Percentiles rank a stretch among this genome's conserved stretches.
These are phyloP conservation scores for Simplicillium aogashimaense DNA, from an alignment of 2,329 filamentous ascomycete genomes.

Conservation along the genomic window DNA sequence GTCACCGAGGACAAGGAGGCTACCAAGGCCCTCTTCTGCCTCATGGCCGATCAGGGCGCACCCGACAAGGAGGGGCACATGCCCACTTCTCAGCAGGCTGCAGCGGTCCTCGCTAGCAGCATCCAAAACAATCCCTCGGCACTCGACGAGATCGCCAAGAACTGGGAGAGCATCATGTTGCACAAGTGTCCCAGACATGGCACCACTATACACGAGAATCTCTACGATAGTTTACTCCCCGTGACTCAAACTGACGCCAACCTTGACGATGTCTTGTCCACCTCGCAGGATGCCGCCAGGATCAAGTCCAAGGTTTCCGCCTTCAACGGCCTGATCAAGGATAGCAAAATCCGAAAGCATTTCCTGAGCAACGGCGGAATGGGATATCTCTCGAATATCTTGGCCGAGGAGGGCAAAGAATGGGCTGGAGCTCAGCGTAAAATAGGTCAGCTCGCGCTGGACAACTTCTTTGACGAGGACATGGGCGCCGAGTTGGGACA, in stretches of 20 bases:
- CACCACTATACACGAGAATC: slow-evolving; percentile 21
- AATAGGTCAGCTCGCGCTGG: slow-evolving; percentile 48
- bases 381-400: slow-evolving; percentile 40
- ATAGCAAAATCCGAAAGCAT: slow-evolving; percentile 37
- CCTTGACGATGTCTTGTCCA: slow-evolving; percentile 2
- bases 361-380: slow-evolving; percentile 47
- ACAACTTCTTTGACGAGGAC: slow-evolving; percentile 57
- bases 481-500: slow-evolving; percentile 49
- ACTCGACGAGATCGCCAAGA: slow-evolving; percentile 36
- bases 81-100: slow-evolving; percentile 40
- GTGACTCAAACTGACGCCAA: slow-evolving; percentile 10
- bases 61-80: slow-evolving; percentile 14
- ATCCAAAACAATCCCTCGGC: slow-evolving; percentile 58
- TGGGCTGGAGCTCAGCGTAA: slow-evolving; percentile 43
- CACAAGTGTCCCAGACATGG: slow-evolving; percentile 23
- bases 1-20: slow-evolving; percentile 46
- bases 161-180: slow-evolving; percentile 33
- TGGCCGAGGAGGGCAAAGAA: slow-evolving; percentile 33
- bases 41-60: slow-evolving; percentile 28
- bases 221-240: slow-evolving; percentile 32
- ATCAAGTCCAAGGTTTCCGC: slow-evolving; percentile 34
- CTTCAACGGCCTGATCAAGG: slow-evolving; percentile 47
- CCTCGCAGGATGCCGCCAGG: slow-evolving; percentile 15
- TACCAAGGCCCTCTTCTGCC: slow-evolving; percentile 45
- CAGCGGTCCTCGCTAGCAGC: slow-evolving; percentile 45